These are phyloP conservation scores for Geranomyces michiganensis DNA, from an alignment of 192 early-diverging fungal genomes.

Conservation along the genomic window DNA sequence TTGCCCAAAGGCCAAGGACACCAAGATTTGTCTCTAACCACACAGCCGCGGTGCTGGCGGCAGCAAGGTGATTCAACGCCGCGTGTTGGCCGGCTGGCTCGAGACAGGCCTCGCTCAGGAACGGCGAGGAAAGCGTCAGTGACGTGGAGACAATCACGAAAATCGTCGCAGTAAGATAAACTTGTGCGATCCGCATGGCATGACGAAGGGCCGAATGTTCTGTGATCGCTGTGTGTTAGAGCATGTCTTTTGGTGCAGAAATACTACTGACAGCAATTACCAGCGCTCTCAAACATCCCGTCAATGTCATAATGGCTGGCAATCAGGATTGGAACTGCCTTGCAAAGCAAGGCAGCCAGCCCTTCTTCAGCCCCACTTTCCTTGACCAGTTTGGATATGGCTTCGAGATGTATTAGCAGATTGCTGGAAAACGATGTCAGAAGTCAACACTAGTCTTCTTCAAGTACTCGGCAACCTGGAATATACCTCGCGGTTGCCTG, in stretches of 20 bases:
- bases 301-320: constrained; percentile 36
- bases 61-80: constrained; percentile 6
- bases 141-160: background rate
- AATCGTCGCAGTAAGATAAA: background rate
- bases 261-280: background rate
- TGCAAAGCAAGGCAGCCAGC: background rate
- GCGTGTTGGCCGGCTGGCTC: background rate
- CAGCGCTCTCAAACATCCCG: constrained; percentile 22
- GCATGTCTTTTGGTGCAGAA: too few relatives aligned
- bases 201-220: constrained; percentile 24
- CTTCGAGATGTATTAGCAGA: background rate
- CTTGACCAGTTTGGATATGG: too few relatives aligned
- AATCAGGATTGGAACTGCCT: constrained; percentile 29
- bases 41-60: constrained; percentile 3
- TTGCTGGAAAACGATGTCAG: background rate
- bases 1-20: constrained; percentile 28
- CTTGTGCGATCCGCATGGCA: constrained; percentile 19
- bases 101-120: too few relatives aligned
- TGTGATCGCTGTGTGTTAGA: background rate
- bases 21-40: constrained; percentile 31
- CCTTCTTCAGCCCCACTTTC: too few relatives aligned
- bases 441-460: too few relatives aligned
- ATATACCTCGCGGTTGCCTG: background rate
- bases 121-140: too few relatives aligned
- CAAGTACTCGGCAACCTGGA: too few relatives aligned